Evolutionary conservation across 345 rosid species (phyloP).

Genomic region (Citrus sinensis): DNA sequence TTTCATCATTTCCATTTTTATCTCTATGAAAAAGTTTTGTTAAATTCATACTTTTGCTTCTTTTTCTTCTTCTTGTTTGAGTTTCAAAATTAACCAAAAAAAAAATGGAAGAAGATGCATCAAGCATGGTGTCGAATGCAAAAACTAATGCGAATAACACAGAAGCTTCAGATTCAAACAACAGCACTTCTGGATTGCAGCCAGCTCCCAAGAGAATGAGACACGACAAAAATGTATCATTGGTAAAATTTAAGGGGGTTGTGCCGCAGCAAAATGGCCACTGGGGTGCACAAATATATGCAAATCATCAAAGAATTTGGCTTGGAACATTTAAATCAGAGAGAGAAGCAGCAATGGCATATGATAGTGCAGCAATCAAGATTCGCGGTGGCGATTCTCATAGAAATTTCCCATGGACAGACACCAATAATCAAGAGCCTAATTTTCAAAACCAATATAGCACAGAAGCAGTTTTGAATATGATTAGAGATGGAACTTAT

Average conservation of each 20-base stretch:
- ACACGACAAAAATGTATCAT: not conserved
- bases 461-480: constrained; percentile 42
- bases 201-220: not conserved
- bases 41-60: not conserved
- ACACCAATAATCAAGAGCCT: constrained; percentile 39
- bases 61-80: not conserved
- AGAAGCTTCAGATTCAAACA: constrained; percentile 27
- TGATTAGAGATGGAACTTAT: constrained; percentile 72
- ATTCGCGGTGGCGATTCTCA: constrained; percentile 45
- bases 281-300: constrained; percentile 73
- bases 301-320: constrained; percentile 54
- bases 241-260: constrained; percentile 49
- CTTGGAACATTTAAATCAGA: constrained; percentile 65
- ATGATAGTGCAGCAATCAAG: constrained; percentile 60
- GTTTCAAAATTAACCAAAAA: not conserved
- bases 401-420: constrained; percentile 59
- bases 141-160: constrained; percentile 8
- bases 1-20: not conserved
- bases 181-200: not conserved
- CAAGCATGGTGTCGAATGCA: constrained; percentile 25
- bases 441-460: constrained; percentile 37
- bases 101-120: constrained; percentile 26
- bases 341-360: constrained; percentile 60
- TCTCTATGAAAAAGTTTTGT: not conserved
- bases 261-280: constrained; percentile 52